Conservation (phyloP, 192 early-diverging fungal species). For the Gaertneriomyces semiglobifer region DNA sequence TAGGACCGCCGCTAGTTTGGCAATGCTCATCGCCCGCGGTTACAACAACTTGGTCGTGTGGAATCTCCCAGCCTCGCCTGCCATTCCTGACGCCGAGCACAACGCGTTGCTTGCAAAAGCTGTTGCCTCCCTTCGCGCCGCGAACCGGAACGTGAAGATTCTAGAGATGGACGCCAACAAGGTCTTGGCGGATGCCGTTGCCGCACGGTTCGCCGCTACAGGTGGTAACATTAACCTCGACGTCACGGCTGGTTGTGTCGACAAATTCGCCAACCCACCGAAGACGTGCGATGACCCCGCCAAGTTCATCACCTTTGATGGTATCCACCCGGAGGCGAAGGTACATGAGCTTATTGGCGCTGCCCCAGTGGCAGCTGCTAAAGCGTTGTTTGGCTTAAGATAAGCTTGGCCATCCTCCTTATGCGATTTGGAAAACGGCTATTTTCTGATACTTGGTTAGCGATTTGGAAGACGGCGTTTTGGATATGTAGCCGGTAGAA, state of each 20-base stretch:
- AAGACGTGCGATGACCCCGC: neutral
- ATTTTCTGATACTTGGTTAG: no score
- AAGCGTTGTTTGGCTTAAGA: no score
- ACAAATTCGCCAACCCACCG: neutral
- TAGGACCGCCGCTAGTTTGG: neutral
- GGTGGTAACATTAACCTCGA: neutral
- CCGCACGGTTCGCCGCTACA: neutral
- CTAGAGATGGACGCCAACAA: neutral
- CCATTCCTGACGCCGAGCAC: neutral
- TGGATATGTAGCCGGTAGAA: no score
- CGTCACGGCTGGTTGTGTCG: neutral
- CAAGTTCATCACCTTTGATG: neutral
- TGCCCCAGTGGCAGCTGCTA: no score
- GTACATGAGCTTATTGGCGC: no score
- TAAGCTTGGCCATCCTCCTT: no score
- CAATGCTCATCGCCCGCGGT: neutral
- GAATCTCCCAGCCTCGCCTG: neutral
- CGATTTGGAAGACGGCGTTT: no score
- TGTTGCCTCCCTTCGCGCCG: neutral
- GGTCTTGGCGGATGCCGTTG: neutral
- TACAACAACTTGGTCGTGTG: slow-evolving; percentile 8
- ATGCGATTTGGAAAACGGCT: no score
- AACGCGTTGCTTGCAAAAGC: neutral
- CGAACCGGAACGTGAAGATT: neutral
- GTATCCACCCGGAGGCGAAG: neutral